A percentile compares a stretch with the other conserved stretches of the same genome.
phyloP scores from a whole-genome alignment of 108 stramenopile species.

The Thalassiosira profunda region DNA sequence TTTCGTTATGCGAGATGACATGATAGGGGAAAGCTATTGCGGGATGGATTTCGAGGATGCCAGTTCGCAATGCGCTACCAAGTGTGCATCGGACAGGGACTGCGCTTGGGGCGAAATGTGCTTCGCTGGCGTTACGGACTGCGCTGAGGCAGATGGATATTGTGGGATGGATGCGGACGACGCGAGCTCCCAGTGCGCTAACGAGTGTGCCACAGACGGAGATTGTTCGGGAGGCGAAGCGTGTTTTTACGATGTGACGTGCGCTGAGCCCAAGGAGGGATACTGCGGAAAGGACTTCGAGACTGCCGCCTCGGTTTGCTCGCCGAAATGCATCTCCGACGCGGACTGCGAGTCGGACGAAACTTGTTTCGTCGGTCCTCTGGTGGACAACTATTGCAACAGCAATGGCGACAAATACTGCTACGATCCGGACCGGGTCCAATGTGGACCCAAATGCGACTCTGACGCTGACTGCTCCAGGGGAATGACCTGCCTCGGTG shows the following conservation, averaged over 20 bases:
- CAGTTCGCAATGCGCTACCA: background rate
- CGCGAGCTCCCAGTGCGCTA: background rate
- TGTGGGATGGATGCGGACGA: background rate
- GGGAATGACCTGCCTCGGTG: no score
- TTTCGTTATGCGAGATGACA: no score
- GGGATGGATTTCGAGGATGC: constrained; percentile 9
- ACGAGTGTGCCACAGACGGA: background rate
- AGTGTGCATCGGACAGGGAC: background rate
- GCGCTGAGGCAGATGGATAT: background rate
- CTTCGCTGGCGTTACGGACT: background rate
- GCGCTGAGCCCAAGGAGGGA: background rate
- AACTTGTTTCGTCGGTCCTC: background rate
- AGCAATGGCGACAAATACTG: no score
- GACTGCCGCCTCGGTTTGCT: background rate
- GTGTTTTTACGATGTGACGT: background rate
- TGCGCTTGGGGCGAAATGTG: background rate
- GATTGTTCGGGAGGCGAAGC: constrained; percentile 6
- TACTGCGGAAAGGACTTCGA: background rate
- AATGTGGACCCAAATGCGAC: no score
- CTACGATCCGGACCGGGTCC: no score
- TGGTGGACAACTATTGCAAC: no score
- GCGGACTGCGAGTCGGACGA: background rate
- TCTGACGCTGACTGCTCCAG: no score
- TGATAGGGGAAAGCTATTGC: no score
- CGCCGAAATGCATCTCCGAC: background rate